Evolutionary conservation across 352 stramenopile species (phyloP), one percentile per base, ranked within the genome.

Genomic region (Pythium volutum): DNA sequence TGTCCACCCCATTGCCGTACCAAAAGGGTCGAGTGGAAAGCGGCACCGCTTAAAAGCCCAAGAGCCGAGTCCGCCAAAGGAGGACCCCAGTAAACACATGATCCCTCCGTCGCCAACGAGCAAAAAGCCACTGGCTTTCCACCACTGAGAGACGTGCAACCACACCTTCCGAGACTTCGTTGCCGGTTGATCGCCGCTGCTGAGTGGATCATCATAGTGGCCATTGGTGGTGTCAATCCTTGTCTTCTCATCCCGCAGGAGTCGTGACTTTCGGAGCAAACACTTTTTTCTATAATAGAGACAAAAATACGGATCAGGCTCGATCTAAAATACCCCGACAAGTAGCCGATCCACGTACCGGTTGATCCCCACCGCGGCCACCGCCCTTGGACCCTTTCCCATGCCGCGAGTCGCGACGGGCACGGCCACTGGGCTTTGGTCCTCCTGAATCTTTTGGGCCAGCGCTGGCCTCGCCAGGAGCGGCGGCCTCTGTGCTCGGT

Each of bases 241-340:
- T 16, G 23, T 39, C 23, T 22, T 23, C 27, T 67, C 60, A 67
- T 43, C 52, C 45, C 61, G 77, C 67, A 41, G 61, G 60, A 57
- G 67, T 79, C 50, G 72, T 45, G 50, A 75, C 77, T 58, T 89
- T 89, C 14, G 77, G 77, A 14, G 71, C 74, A 65, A 88, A 89
- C 20, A 82, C 70, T 51, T 85, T 87, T 62, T 87, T 86, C 80
- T 86, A 22, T 25, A 57, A 50, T 36, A 26, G 9, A 27, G 7
- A 47, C 48, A 18, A n/a, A 63, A 4, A 11, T 36, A 9, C 1
- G 16, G n/a, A 34, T 42, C 12, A 47, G 27, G 42, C n/a, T 48
- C 42, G 5, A 18, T 3, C 16, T 3, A 22, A 39, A 3, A 50
- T n/a, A 38, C 16, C n/a, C 5, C 5, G 20, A 3, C 27, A 20